These are phyloP conservation scores for Diutina sp. DNA, from an alignment of 1,139 yeast species.

Conservation along the genomic window DNA sequence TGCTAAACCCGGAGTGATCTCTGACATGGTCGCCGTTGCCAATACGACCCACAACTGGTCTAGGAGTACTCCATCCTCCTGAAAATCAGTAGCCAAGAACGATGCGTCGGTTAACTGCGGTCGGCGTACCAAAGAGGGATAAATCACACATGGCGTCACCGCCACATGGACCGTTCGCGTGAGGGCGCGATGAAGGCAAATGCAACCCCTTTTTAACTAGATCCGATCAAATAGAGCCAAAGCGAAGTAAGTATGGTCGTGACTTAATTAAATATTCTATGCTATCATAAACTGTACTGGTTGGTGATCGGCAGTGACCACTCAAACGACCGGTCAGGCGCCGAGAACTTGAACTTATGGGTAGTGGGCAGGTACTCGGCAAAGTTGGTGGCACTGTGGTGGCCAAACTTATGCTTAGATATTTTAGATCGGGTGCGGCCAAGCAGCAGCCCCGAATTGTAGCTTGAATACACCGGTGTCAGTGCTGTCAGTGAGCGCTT, in stretches of 20 bases:
- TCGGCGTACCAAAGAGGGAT: not conserved
- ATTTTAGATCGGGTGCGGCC: constrained; percentile 13
- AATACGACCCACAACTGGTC: no score
- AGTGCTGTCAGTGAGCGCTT: not conserved
- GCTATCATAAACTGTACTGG: not conserved
- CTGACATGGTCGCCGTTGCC: not conserved
- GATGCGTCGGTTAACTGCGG: not conserved
- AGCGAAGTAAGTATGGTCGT: not conserved
- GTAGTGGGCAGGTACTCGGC: not conserved
- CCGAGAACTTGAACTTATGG: not conserved
- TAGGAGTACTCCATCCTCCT: no score
- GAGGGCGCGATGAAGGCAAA: not conserved
- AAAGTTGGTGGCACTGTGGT: not conserved
- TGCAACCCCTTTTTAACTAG: not conserved
- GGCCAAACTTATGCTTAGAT: constrained; percentile 2
- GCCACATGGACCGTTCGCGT: not conserved
- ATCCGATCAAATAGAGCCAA: not conserved
- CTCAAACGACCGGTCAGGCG: not conserved
- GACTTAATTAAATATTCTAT: not conserved
- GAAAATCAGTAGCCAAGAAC: no score
- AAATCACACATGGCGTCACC: not conserved
- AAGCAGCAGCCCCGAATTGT: constrained; percentile 7
- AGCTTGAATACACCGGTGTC: not conserved
- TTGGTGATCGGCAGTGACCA: not conserved
- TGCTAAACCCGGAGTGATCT: not conserved